Conservation (phyloP, 2,329 filamentous ascomycete genomes). For the Albifimbria verrucaria region DNA sequence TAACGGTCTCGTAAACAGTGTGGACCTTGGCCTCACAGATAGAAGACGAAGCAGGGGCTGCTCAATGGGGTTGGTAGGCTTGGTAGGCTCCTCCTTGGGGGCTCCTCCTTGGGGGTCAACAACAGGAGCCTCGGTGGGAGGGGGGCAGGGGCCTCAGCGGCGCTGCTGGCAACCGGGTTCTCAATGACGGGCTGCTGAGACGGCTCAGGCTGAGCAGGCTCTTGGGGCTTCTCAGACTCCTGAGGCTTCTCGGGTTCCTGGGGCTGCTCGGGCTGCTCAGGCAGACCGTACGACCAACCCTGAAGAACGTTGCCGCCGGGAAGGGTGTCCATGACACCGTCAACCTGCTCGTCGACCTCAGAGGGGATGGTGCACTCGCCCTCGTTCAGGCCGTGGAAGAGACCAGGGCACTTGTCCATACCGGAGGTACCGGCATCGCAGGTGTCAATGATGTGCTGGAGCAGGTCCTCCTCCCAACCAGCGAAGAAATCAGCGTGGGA, state of each 20-base stretch:
- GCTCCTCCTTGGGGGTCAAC: background rate
- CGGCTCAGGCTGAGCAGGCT: background rate
- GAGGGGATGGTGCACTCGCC: conserved; percentile 49
- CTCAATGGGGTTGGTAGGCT: background rate
- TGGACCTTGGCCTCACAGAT: conserved; percentile 24
- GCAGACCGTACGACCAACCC: conserved; percentile 39
- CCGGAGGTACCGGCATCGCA: conserved; percentile 59
- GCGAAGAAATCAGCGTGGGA: conserved; percentile 71
- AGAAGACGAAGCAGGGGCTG: conserved; percentile 10
- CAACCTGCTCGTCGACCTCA: conserved; percentile 42
- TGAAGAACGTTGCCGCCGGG: conserved; percentile 55
- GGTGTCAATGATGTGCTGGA: conserved; percentile 64
- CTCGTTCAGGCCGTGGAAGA: conserved; percentile 51
- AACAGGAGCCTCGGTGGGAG: background rate
- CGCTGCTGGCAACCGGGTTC: conserved; percentile 2
- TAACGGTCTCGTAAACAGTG: conserved; percentile 44
- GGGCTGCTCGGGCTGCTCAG: background rate
- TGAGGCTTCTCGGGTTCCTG: background rate
- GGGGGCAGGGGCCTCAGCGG: background rate
- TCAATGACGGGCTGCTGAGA: conserved; percentile 1
- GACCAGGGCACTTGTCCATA: conserved; percentile 60
- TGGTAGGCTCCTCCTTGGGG: background rate
- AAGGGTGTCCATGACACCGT: conserved; percentile 42
- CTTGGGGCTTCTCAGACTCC: background rate
- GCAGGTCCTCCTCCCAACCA: conserved; percentile 64